Evolutionary conservation across 192 early-diverging fungal genomes (phyloP).

Genomic region (Coemansia asiatica): DNA sequence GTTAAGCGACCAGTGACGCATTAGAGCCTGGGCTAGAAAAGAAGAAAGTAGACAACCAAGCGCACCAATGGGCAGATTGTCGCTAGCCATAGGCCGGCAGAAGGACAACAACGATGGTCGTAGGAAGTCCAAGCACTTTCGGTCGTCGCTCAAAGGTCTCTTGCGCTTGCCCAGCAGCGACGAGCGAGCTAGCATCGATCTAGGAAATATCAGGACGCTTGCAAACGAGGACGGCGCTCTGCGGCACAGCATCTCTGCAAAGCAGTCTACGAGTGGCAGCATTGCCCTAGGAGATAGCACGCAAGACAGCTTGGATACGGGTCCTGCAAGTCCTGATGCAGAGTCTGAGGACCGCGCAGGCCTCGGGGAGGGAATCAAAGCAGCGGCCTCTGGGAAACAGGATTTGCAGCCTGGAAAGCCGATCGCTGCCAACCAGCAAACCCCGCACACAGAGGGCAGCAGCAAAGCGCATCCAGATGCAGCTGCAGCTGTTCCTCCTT

Average conservation of each 20-base stretch:
- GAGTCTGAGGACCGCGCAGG: neutral
- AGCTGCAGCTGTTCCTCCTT: conserved; percentile 19
- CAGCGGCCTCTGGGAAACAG: neutral
- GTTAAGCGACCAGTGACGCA: neutral
- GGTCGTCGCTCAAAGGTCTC: conserved; percentile 43
- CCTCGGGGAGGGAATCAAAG: neutral
- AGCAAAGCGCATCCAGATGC: conserved; percentile 20
- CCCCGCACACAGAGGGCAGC: conserved; percentile 9
- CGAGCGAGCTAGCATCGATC: conserved; percentile 45
- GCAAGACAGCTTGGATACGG: neutral
- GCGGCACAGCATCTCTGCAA: conserved; percentile 5
- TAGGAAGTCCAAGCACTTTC: conserved; percentile 32
- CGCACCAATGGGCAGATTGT: conserved; percentile 43
- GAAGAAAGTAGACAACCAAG: neutral
- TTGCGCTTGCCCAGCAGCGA: conserved; percentile 29
- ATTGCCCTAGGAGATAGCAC: conserved; percentile 1
- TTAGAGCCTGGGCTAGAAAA: neutral
- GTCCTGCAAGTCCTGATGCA: neutral
- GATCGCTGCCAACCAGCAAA: neutral
- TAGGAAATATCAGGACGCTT: conserved; percentile 30
- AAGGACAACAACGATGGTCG: conserved; percentile 29
- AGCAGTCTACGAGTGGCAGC: neutral
- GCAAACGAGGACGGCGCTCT: conserved; percentile 13
- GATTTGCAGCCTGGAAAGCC: neutral
- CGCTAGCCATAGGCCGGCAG: conserved; percentile 43